Evolutionary conservation across 495 filamentous ascomycete species (phyloP).

Genomic region (Hyaloscypha hepaticicola): DNA sequence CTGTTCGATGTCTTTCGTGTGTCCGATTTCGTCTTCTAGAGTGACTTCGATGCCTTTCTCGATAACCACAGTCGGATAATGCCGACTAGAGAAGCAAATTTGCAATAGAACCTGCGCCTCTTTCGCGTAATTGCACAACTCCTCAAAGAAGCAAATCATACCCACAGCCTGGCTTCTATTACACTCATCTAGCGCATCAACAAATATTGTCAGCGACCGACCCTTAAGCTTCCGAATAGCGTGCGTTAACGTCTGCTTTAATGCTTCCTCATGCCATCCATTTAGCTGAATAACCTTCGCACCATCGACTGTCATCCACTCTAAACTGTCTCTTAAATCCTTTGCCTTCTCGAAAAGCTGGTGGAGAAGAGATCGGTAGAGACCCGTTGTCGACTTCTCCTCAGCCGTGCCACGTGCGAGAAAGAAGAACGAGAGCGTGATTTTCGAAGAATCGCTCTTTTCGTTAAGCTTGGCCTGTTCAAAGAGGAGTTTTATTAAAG

Average conservation of each 20-base stretch:
- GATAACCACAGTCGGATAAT: conserved; percentile 38
- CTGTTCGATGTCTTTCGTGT: conserved; percentile 34
- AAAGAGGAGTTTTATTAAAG: conserved; percentile 41
- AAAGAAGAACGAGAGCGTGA: conserved; percentile 42
- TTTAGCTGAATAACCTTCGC: conserved; percentile 23
- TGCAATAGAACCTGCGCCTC: conserved; percentile 21
- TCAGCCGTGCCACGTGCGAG: conserved; percentile 37
- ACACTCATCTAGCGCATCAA: conserved; percentile 46
- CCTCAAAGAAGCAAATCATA: conserved; percentile 43
- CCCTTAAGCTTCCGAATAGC: conserved; percentile 25
- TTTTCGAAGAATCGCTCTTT: conserved; percentile 21
- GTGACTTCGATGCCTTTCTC: conserved; percentile 33
- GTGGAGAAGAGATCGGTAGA: conserved; percentile 37
- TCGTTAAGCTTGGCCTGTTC: conserved; percentile 22
- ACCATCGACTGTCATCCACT: conserved; percentile 23
- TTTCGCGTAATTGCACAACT: conserved; percentile 31
- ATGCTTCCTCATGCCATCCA: conserved; percentile 27
- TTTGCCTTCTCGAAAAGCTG: conserved; percentile 35
- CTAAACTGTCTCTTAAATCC: conserved; percentile 23
- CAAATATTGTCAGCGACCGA: conserved; percentile 31
- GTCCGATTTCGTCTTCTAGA: conserved; percentile 33
- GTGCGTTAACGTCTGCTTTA: conserved; percentile 24
- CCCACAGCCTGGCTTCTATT: conserved; percentile 35
- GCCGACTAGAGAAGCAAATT: conserved; percentile 45
- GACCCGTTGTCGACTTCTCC: conserved; percentile 35